Conservation (phyloP, 1,284 basidiomycete species). For the Cutaneotrichosporon dermatis region DNA sequence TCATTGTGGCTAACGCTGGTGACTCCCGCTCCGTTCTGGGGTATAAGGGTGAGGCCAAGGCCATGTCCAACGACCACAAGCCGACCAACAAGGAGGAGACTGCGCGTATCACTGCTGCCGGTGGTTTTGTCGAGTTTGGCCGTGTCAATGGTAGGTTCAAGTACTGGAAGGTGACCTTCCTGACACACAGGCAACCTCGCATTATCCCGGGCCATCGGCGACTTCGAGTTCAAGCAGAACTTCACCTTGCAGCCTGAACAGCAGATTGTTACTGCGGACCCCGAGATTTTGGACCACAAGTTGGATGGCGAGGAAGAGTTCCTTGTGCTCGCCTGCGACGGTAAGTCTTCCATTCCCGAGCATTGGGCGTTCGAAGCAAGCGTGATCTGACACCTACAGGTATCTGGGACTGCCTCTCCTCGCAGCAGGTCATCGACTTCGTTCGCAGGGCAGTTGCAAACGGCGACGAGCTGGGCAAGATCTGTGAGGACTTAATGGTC, state of each 20-base stretch:
- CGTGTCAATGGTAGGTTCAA: conserved; percentile 80
- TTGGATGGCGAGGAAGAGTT: conserved; percentile 91
- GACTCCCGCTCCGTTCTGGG: conserved; percentile 93
- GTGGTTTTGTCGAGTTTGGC: conserved; percentile 94
- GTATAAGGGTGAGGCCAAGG: conserved; percentile 76
- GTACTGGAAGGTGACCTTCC: neutral
- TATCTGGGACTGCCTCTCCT: conserved; percentile 96
- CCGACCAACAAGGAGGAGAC: conserved; percentile 85
- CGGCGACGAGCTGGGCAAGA: conserved; percentile 71
- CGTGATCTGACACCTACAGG: conserved; percentile 54
- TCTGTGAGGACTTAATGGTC: conserved; percentile 86
- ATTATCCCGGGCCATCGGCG: conserved; percentile 88
- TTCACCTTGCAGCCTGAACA: conserved; percentile 71
- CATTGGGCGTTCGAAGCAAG: neutral
- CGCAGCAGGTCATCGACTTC: conserved; percentile 89
- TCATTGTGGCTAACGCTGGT: conserved; percentile 91
- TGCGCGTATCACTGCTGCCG: conserved; percentile 82
- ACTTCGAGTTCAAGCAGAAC: conserved; percentile 99
- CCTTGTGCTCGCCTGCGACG: conserved; percentile 91
- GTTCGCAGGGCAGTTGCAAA: conserved; percentile 78
- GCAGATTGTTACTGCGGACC: conserved; percentile 94
- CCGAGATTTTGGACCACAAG: conserved; percentile 80
- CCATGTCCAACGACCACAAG: conserved; percentile 94
- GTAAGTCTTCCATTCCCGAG: conserved; percentile 52
- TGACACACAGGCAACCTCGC: conserved; percentile 78